Conservation (phyloP, 345 rosid genomes). For the Aquilaria malaccensis region DNA sequence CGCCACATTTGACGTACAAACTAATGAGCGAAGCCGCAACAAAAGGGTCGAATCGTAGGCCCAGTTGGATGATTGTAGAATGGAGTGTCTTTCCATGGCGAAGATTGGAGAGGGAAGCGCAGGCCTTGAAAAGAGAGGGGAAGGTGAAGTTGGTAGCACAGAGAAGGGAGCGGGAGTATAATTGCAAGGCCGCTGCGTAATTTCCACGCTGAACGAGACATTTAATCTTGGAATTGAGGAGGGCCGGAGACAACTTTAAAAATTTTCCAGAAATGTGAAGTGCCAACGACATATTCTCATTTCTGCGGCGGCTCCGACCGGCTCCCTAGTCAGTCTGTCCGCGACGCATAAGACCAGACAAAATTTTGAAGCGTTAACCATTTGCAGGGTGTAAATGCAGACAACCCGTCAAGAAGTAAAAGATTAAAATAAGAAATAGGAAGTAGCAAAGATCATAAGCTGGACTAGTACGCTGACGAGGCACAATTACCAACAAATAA, state of each 20-base stretch:
- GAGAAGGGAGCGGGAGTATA: constrained; percentile 36
- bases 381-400: too few relatives aligned
- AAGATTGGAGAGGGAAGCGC: constrained; percentile 37
- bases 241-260: constrained; percentile 20
- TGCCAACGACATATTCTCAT: too few relatives aligned
- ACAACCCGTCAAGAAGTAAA: too few relatives aligned
- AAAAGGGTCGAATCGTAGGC: constrained; percentile 41
- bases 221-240: constrained; percentile 37
- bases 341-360: too few relatives aligned
- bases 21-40: constrained; percentile 55
- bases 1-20: constrained; percentile 60
- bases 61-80: constrained; percentile 36
- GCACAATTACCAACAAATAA: too few relatives aligned
- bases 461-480: too few relatives aligned
- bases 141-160: constrained; percentile 38
- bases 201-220: constrained; percentile 30
- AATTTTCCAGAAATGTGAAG: constrained; percentile 19
- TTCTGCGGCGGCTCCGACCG: too few relatives aligned
- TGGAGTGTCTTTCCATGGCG: constrained; percentile 47
- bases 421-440: too few relatives aligned
- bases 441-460: too few relatives aligned
- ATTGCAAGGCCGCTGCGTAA: constrained; percentile 38
- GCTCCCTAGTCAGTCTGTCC: too few relatives aligned
- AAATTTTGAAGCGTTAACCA: too few relatives aligned
- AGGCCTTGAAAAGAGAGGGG: constrained; percentile 69